Base-by-base conservation (phyloP, 371 early-diverging fungal species). In the Rhizopus sp. region DNA sequence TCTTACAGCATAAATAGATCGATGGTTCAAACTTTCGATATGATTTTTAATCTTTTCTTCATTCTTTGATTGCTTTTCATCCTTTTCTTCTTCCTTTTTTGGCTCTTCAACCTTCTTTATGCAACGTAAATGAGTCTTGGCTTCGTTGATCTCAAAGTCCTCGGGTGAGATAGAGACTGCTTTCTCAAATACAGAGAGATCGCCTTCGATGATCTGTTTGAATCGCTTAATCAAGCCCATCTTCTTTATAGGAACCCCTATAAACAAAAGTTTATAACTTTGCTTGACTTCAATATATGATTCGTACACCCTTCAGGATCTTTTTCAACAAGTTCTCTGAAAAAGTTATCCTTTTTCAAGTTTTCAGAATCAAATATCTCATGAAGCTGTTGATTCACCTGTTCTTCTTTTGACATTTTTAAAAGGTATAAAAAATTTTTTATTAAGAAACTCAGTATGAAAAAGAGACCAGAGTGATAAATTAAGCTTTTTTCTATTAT, bases 171-270 rank as follows among this genome's bases (percentile, higher is more conserved):
- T 50, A 38, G 65, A 55, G 15, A 52, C 66, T 4, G 76, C 76
- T 34, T 57, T 47, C n/a, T 66, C 55, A 29, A 78, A 62, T 7
- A 63, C 41, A 13, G 55, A 41, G 12, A 70, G 16, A 59, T 78
- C 70, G 16, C 76, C 76, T 6, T 64, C 60, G 2, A 75, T 51
- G 12, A 78, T 47, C 12, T 63, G 44, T 50, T 78, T 78, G 52
- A 78, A 73, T 50, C 71, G 69, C 54, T 78, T 78, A 51, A 78
- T 73, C 23, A 59, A 62, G 7, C 59, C 49, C 6, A 75, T 42
- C 16, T 73, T 75, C 50, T 75, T 78, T 32, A 78, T 41, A 3
- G 72, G 66, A 52, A 78, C 63, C 79, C 79, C 79, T 78, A 65
- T 48, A 23, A 23, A 23, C 23, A 23, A 23, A 23, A 15, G 15